Conservation (phyloP, 1,139 yeast species). For the Candida gigantensis region DNA sequence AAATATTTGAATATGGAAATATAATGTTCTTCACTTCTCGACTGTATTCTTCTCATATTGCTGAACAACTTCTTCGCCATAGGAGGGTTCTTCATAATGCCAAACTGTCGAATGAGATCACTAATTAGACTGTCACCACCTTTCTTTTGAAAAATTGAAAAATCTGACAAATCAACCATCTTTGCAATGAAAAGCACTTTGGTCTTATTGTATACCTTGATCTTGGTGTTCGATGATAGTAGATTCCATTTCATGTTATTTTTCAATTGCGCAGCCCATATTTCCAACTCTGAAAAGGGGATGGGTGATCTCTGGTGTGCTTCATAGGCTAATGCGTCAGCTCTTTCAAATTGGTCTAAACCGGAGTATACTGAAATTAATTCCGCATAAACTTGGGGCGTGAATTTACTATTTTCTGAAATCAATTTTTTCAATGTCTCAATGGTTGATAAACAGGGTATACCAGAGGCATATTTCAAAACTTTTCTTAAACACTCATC, state of each 20-base stretch:
- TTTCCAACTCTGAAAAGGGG: slow-evolving; percentile 32
- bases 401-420: slow-evolving; percentile 16
- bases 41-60: not conserved
- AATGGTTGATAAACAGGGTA: slow-evolving; percentile 26
- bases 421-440: slow-evolving; percentile 24
- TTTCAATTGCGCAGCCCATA: slow-evolving; percentile 32
- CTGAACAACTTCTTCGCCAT: not conserved
- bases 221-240: not conserved
- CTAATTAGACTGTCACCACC: not conserved
- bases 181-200: slow-evolving; percentile 2
- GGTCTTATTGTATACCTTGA: not conserved
- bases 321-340: slow-evolving; percentile 29
- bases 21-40: slow-evolving; percentile 2
- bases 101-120: not conserved
- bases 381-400: slow-evolving; percentile 18
- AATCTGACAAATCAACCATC: slow-evolving; percentile 1
- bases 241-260: slow-evolving; percentile 34
- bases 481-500: slow-evolving; percentile 18
- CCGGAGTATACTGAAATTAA: slow-evolving; percentile 30
- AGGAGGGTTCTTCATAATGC: not conserved
- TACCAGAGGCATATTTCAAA: slow-evolving; percentile 23
- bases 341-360: slow-evolving; percentile 35
- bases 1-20: slow-evolving; percentile 1
- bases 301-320: slow-evolving; percentile 31
- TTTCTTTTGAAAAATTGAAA: not conserved